Evolutionary conservation across 73 alveolate genomes (phyloP), one percentile per base, ranked within the genome.

Genomic region (Blepharisma japonicum): DNA sequence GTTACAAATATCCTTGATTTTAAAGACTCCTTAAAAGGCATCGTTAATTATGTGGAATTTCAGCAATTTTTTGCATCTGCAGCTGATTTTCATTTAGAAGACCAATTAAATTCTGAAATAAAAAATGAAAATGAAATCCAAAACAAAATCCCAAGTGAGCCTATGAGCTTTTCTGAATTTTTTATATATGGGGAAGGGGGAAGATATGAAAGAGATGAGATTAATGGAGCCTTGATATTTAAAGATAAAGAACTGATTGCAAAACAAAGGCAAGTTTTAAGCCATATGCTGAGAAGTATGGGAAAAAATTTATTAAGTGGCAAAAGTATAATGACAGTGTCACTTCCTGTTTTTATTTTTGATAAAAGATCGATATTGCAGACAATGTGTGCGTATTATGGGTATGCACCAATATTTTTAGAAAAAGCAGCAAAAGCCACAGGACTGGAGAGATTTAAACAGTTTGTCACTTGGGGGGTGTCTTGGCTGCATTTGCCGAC

Each of bases 331-430:
- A 55, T 88, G 79, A 77, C 71, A 18, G 81, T 92, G 8, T 89
- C 96, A 25, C 76, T 92, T 6, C 98, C 98, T 11, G 86, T 92
- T 42, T 78, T 83, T 48, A 84, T 92, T 0, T 92, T 92, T 81
- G 96, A 89, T 23, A 77, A 86, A 39, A 27, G 86, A 53, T 82
- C 98, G 11, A 77, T 89, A 71, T 88, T 92, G 45, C 91, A 92
- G 66, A 86, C 87, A 67, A 71, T 88, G 20, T 87, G 89, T 45
- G 68, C 55, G 77, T 79, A 83, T 46, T 76, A 61, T 54, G 71
- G 89, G 45, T 82, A 78, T 76, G 89, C 93, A 21, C 96, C 96
- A 18, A 51, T 68, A 27, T 83, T 78, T 45, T 72, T 89, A 27
- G 89, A 79, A 66, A 74, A 81, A 50, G 98, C 96, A 21, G 96